Evolutionary conservation across 805 yeast genomes (phyloP).

Genomic region (Candida arabinofermentans): DNA sequence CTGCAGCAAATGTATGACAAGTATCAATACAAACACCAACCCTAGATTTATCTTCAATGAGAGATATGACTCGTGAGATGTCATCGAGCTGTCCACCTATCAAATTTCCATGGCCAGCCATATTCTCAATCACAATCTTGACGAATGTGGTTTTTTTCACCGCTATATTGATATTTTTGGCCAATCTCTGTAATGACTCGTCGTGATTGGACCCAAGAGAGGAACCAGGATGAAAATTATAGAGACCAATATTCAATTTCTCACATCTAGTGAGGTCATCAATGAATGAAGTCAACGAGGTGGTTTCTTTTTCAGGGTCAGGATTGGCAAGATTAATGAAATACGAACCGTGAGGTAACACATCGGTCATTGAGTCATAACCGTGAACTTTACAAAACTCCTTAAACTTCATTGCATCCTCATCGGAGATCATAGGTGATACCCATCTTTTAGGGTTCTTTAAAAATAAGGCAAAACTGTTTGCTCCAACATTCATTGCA

Average conservation of each 20-base stretch:
- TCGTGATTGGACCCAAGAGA: constrained; percentile 64
- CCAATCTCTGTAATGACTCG: constrained; percentile 64
- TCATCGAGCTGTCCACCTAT: constrained; percentile 83
- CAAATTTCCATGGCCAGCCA: constrained; percentile 96
- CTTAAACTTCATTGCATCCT: constrained; percentile 65
- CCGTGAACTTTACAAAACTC: constrained; percentile 56
- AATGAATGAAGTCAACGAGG: constrained; percentile 70
- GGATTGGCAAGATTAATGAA: constrained; percentile 92
- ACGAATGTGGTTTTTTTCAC: constrained; percentile 71
- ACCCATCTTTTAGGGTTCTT: constrained; percentile 92
- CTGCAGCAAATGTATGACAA: constrained; percentile 95
- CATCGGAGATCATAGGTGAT: constrained; percentile 67
- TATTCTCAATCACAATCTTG: constrained; percentile 87
- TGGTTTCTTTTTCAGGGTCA: constrained; percentile 69
- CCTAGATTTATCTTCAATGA: constrained; percentile 74
- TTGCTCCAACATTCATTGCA: constrained; percentile 54
- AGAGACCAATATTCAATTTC: constrained; percentile 72
- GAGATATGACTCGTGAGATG: constrained; percentile 64
- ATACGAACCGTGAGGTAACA: constrained; percentile 93
- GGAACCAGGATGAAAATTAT: constrained; percentile 94
- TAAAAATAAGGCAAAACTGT: constrained; percentile 85
- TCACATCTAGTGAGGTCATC: constrained; percentile 92
- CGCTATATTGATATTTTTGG: constrained; percentile 76
- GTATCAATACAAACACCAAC: constrained; percentile 98
- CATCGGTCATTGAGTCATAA: constrained; percentile 71